Evolutionary conservation across 768 basidiomycete species (phyloP).

Genomic region (Leccinellum albellum): DNA sequence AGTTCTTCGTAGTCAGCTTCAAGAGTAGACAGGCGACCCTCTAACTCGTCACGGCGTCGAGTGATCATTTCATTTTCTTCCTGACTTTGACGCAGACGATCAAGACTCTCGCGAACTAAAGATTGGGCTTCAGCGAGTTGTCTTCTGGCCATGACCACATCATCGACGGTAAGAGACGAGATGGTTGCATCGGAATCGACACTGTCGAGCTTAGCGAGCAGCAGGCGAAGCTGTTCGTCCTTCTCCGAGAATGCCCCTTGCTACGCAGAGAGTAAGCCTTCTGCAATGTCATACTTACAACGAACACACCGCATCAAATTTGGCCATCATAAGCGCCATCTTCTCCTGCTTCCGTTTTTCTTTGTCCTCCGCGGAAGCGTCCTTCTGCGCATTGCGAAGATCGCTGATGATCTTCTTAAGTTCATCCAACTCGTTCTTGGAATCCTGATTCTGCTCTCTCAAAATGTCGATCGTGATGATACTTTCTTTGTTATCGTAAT

Average conservation of each 20-base stretch:
- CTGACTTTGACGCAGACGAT: conserved; percentile 82
- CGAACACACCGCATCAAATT: conserved; percentile 83
- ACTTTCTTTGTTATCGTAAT: conserved; percentile 95
- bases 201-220: conserved; percentile 79
- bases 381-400: conserved; percentile 76
- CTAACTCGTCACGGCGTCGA: conserved; percentile 83
- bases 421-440: conserved; percentile 85
- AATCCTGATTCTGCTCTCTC: conserved; percentile 89
- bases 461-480: conserved; percentile 90
- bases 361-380: conserved; percentile 89
- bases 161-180: conserved; percentile 64
- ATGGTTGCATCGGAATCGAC: conserved; percentile 60
- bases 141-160: conserved; percentile 76
- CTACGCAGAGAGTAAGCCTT: conserved; percentile 34
- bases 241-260: conserved; percentile 95
- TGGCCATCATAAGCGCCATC: conserved; percentile 99
- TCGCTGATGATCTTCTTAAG: conserved; percentile 76
- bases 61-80: conserved; percentile 88
- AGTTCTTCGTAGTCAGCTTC: conserved; percentile 97
- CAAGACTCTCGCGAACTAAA: conserved; percentile 82
- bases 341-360: conserved; percentile 99
- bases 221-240: conserved; percentile 85
- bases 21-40: conserved; percentile 70
- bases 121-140: conserved; percentile 88
- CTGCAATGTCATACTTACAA: neutral